Conservation (phyloP, 805 yeast species). For the Maudiozyma pseudohumilis region DNA sequence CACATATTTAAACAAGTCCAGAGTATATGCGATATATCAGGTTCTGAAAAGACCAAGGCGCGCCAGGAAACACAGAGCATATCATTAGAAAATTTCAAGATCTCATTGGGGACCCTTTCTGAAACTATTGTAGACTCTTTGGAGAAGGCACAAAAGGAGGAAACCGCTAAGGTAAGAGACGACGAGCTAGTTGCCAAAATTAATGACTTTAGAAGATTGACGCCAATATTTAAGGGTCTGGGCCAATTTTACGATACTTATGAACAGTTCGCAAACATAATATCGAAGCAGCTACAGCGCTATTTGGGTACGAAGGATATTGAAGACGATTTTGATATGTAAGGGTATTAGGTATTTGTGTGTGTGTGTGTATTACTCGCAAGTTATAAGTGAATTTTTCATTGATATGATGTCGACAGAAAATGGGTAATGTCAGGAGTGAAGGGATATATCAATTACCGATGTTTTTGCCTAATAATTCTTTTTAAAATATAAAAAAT, state of each 20-base stretch:
- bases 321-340: constrained; percentile 11
- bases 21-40: constrained; percentile 30
- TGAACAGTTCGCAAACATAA: constrained; percentile 36
- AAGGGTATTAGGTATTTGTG: no score
- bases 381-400: no score
- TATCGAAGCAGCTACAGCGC: constrained; percentile 31
- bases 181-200: constrained; percentile 34
- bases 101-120: constrained; percentile 36
- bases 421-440: no score
- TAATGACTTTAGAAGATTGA: constrained; percentile 38
- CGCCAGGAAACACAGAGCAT: constrained; percentile 14
- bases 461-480: no score
- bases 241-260: constrained; percentile 42
- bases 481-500: no score
- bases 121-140: constrained; percentile 38
- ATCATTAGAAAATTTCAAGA: constrained; percentile 27
- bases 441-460: no score
- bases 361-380: no score
- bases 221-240: constrained; percentile 45
- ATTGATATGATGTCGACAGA: no score
- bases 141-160: constrained; percentile 21
- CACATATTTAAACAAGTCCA: constrained; percentile 37
- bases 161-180: constrained; percentile 19
- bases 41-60: background rate
- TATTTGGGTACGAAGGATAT: constrained; percentile 26